Conservation (phyloP, 169 alveolate species). For the Plasmodium coatneyi region DNA sequence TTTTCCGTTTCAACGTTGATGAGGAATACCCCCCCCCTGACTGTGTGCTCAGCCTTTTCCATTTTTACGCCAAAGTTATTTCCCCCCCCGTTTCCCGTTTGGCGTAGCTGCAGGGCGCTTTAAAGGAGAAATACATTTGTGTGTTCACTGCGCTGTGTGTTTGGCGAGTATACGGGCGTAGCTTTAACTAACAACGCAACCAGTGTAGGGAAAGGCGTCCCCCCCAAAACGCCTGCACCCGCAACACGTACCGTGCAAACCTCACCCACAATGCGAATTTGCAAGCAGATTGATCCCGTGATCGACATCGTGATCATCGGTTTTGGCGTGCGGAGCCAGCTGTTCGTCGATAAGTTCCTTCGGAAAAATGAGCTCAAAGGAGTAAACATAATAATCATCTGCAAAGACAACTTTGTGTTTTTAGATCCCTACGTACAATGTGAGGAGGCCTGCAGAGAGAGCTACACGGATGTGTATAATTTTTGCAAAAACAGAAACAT, state of each 20-base stretch:
- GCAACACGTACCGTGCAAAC: neutral
- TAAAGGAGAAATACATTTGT: neutral
- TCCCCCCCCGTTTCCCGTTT: neutral
- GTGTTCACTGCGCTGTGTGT: neutral
- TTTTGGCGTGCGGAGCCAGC: constrained; percentile 45
- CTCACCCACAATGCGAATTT: constrained; percentile 37
- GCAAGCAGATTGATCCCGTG: constrained; percentile 71
- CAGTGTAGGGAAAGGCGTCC: neutral
- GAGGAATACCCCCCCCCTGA: neutral
- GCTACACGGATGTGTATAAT: constrained; percentile 45
- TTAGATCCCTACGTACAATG: constrained; percentile 31
- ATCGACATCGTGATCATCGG: constrained; percentile 72
- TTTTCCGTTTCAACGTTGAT: neutral
- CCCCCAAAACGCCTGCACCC: neutral
- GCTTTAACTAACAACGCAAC: neutral
- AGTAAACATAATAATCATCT: constrained; percentile 46
- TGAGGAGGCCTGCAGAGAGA: constrained; percentile 47
- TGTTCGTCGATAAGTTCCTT: constrained; percentile 50
- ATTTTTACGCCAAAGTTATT: neutral
- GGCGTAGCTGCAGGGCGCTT: neutral
- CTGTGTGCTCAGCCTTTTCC: neutral
- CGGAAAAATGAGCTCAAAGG: constrained; percentile 43
- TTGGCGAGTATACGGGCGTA: neutral
- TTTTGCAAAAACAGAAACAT: constrained; percentile 74
- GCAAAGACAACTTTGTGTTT: constrained; percentile 54